These are phyloP conservation scores for Leishmania major DNA, from an alignment of 208 protist genomes.

Conservation along the genomic window DNA sequence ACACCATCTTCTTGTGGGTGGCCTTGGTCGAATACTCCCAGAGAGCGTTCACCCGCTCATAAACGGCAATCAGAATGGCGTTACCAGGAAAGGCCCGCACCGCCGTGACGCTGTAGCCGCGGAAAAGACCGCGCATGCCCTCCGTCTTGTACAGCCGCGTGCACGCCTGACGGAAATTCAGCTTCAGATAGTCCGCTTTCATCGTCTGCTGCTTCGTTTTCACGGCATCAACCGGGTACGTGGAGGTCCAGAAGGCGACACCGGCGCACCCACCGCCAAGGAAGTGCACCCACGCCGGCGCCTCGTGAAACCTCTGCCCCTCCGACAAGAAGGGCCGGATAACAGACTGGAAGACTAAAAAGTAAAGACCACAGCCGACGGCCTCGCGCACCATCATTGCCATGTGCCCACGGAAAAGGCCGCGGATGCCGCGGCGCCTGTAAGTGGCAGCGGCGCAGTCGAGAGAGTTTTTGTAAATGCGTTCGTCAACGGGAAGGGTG, in stretches of 20 bases:
- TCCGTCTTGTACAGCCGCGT: constrained; percentile 81
- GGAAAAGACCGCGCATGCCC: constrained; percentile 83
- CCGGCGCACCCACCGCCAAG: constrained; percentile 88
- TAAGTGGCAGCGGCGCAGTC: constrained; percentile 78
- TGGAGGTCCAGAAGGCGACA: constrained; percentile 90
- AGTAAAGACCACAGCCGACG: constrained; percentile 87
- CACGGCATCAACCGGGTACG: constrained; percentile 89
- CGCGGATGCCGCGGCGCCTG: constrained; percentile 60
- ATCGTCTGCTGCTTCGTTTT: constrained; percentile 93
- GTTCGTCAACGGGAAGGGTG: constrained; percentile 67
- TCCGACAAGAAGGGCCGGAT: constrained; percentile 71
- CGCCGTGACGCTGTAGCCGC: constrained; percentile 87
- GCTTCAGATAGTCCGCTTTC: constrained; percentile 76
- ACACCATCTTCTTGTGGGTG: constrained; percentile 4
- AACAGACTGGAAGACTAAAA: constrained; percentile 81
- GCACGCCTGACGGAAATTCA: constrained; percentile 77
- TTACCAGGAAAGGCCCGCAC: constrained; percentile 92
- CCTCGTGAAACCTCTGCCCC: constrained; percentile 72
- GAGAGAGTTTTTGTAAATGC: constrained; percentile 82
- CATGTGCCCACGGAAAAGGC: constrained; percentile 85
- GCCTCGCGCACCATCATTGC: constrained; percentile 90
- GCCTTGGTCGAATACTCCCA: constrained; percentile 42
- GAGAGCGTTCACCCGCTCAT: constrained; percentile 81
- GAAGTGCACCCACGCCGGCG: constrained; percentile 76
- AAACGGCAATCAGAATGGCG: constrained; percentile 89